Base-by-base conservation (phyloP, 192 early-diverging fungal species). In the Backusella sp. region DNA sequence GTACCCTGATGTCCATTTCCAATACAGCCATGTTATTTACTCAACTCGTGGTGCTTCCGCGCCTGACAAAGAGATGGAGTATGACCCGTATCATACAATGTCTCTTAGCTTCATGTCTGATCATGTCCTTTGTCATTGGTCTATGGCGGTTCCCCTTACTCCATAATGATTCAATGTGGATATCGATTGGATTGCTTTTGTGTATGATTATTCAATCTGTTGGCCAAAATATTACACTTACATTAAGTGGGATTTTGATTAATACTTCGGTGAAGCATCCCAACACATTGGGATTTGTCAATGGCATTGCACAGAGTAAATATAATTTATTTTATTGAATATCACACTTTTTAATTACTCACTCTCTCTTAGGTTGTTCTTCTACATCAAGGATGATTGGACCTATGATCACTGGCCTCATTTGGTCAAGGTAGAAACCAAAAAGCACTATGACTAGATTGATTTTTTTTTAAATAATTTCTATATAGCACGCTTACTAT, bases 401-500 rank as follows among this genome's bases (percentile, higher is more conserved):
- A 17, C 89, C 89, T 23, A 86, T 87, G 4, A 62, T 83, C 4
- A 79, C 86, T 34, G 86, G 88, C n/a, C 81, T 83, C 28, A 15
- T 90, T n/a, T 90, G 86, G 82, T 79, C 85, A 3, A 85, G 84
- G 88, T 89, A 87, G 5, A 52, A 85, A 39, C 53, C 14, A n/a
- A 6, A 23, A 65, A 19, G 23, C 30, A 12, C 1, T 35, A 21
- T 7, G 12, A 19, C 6, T 68, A 11, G 37, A 65, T 23, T 44
- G 3, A 11, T 19, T 46, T 46, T 6, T 62, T 15, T 23, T 30
- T 49, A 23, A 35, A 36, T 56, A 23, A 23, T 21, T 41, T 76
- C 17, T 26, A 21, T 41, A 17, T 69, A 69, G 68, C 41, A 37
- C 75, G 17, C 28, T 76, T 21, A 41, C 41, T 1, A 17, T 68